These are phyloP conservation scores for Pichia cabralensis DNA, from an alignment of 805 yeast species.

Conservation along the genomic window DNA sequence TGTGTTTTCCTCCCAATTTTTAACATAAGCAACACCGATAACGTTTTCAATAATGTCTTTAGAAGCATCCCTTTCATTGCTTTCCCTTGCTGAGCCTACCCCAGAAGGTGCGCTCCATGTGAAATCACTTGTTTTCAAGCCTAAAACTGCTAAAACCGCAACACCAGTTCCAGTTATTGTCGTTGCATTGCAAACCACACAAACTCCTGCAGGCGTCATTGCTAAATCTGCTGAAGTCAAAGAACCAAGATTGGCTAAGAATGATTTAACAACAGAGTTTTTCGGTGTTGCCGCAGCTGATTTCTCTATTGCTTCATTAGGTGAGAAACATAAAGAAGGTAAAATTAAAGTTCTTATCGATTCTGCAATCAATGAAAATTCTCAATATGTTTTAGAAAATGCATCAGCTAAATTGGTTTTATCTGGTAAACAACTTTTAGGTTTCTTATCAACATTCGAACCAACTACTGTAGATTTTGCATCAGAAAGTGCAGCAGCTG, in stretches of 20 bases:
- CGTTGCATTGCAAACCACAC: conserved; percentile 61
- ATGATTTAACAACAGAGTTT: conserved; percentile 60
- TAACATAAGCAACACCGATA: too few species aligned
- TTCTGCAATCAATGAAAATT: conserved; percentile 31
- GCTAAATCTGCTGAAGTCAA: conserved; percentile 63
- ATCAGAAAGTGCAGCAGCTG: conserved; percentile 33
- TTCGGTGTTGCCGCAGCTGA: conserved; percentile 50
- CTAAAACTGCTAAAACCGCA: conserved; percentile 79
- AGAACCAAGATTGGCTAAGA: conserved; percentile 83
- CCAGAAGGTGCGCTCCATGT: conserved; percentile 44
- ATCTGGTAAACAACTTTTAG: conserved; percentile 36
- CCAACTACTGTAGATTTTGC: conserved; percentile 44
- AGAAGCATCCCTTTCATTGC: conserved; percentile 56
- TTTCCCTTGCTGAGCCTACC: conserved; percentile 49
- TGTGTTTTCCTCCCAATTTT: too few species aligned
- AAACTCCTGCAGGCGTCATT: conserved; percentile 55
- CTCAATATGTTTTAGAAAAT: conserved; percentile 35
- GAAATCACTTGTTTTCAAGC: conserved; percentile 80
- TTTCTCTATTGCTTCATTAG: conserved; percentile 47
- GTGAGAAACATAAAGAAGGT: conserved; percentile 35
- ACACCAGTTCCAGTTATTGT: conserved; percentile 72
- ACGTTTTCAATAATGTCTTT: conserved; percentile 49
- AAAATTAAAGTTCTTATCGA: conserved; percentile 56
- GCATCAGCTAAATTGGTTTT: conserved; percentile 43
- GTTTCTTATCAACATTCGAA: conserved; percentile 43